Evolutionary conservation across 2,329 filamentous ascomycete genomes (phyloP), one percentile per base, ranked within the genome.

Genomic region (Hypoxylon sp.): DNA sequence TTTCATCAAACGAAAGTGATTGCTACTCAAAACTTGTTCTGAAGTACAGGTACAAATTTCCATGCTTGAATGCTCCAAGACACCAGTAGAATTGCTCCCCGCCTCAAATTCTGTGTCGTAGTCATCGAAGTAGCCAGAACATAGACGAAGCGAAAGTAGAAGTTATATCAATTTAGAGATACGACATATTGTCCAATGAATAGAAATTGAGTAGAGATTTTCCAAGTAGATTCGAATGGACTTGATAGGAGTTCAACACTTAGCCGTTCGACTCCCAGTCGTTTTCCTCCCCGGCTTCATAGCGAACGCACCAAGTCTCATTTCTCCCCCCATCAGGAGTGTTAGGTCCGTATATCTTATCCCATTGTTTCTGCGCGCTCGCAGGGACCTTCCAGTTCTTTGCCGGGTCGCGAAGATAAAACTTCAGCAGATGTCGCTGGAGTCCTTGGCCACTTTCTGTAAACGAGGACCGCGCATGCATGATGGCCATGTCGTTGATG

Each of bases 401-500:
- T 2, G 13, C 51, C 2, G 64, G 64, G 21, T 67, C 64, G n/a
- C 64, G 48, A 43, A 67, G 55, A 19, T 63, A 63, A 5, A 63
- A 50, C 41, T 67, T 67, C 2, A 67, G 28, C 19, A 67, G 34
- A 21, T 67, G 64, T 45, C 64, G 41, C 41, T 67, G 48, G 2
- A 55, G 45, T 1, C 32, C 36, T 1, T 56, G 30, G 1, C 41
- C 53, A 2, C 23, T 55, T n/a, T 67, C 64, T 13, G 53, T 56
- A 38, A 60, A 63, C 5, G 30, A 32, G 14, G 38, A 49, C 5
- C 64, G 64, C 17, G 53, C 60, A 17, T 67, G 64, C 53, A 67
- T 56, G 50, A 67, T 59, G 2, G 59, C 48, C 60, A 63, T 63
- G 38, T 67, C 60, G 55, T 67, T 67, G 53, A 63, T 60, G 43